Conservation (phyloP, 2,329 filamentous ascomycete species). For the Phaeomoniella chlamydospora region DNA sequence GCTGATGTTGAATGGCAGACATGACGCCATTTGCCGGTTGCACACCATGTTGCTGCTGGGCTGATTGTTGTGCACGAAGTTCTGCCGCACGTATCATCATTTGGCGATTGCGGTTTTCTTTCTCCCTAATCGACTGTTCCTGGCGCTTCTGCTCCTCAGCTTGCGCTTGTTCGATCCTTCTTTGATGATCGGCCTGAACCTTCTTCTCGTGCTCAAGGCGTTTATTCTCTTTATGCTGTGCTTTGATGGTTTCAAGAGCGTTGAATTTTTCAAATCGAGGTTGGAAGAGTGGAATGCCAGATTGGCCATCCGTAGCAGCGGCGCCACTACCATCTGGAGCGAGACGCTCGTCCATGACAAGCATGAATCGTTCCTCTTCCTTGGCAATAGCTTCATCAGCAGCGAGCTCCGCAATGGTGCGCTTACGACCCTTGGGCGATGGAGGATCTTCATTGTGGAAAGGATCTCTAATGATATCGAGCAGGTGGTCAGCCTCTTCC, state of each 20-base stretch:
- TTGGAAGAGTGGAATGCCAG: conserved; percentile 61
- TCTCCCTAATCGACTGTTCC: conserved; percentile 16
- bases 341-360: conserved; percentile 75
- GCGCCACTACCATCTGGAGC: conserved; percentile 43
- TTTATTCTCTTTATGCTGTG: conserved; percentile 57
- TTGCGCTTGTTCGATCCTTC: conserved; percentile 32
- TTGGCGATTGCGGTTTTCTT: conserved; percentile 13
- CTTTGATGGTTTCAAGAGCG: conserved; percentile 70
- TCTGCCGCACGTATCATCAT: conserved; percentile 13
- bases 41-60: conserved; percentile 24
- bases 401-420: conserved; percentile 85
- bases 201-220: conserved; percentile 32
- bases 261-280: conserved; percentile 85
- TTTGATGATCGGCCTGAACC: conserved; percentile 32
- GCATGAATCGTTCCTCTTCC: conserved; percentile 82
- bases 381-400: conserved; percentile 87
- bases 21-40: conserved; percentile 23
- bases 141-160: conserved; percentile 34
- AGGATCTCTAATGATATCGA: conserved; percentile 61
- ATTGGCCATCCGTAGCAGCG: conserved; percentile 59
- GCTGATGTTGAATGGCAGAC: conserved; percentile 14
- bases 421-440: conserved; percentile 76
- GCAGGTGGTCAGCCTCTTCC: conserved; percentile 54
- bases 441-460: conserved; percentile 65
- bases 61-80: conserved; percentile 23